A percentile compares a stretch with the other conserved stretches of the same genome.
Conservation (phyloP, 2,329 filamentous ascomycete species). For the Fusarium sp. region DNA sequence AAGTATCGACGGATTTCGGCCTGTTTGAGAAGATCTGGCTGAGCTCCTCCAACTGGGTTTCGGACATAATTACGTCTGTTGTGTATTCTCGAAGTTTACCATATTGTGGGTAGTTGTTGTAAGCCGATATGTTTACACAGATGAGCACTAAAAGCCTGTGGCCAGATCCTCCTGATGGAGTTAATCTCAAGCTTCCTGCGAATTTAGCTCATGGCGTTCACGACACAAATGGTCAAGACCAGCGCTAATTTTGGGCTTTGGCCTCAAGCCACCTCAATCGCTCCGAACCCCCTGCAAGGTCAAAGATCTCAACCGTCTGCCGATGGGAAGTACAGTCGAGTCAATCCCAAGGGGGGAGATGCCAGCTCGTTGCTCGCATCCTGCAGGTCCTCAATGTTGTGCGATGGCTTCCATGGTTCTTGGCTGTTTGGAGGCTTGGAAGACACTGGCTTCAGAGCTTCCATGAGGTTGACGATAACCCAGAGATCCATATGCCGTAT, state of each 20-base stretch:
- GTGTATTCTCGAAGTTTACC: neutral
- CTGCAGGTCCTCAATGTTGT: neutral
- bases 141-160: constrained; percentile 16
- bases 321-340: neutral
- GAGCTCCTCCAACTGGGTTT: neutral
- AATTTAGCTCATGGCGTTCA: constrained; percentile 30
- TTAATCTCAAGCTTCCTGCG: constrained; percentile 7
- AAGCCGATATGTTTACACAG: neutral
- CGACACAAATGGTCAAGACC: constrained; percentile 18
- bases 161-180: constrained; percentile 33
- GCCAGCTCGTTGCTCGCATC: neutral
- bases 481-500: neutral
- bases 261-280: constrained; percentile 14
- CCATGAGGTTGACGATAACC: neutral
- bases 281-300: constrained; percentile 34
- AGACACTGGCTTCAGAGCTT: constrained; percentile 1
- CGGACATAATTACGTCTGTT: neutral
- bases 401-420: neutral
- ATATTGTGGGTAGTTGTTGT: neutral
- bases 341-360: neutral
- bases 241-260: constrained; percentile 9
- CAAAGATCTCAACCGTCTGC: neutral
- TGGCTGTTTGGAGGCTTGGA: neutral
- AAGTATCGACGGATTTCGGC: neutral
- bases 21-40: neutral